Conservation (phyloP, 805 yeast genomes). For the Diddensiella transvaalensis region DNA sequence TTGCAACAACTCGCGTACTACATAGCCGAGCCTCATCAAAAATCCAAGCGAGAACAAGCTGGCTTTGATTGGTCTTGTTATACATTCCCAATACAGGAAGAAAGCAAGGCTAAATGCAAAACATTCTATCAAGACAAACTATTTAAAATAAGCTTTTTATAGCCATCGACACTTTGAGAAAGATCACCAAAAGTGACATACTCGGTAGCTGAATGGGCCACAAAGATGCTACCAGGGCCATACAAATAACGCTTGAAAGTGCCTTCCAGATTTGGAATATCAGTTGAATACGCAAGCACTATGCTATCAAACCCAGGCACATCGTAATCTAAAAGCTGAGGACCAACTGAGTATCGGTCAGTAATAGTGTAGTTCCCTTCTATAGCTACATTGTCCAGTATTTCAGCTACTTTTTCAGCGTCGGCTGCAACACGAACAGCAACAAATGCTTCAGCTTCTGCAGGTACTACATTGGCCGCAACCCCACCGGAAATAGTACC, state of each 20-base stretch:
- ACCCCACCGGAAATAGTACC: constrained; percentile 59
- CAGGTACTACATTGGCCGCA: constrained; percentile 65
- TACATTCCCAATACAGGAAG: too few species aligned
- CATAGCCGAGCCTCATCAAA: too few species aligned
- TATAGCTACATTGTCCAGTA: constrained; percentile 36
- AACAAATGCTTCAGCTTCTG: constrained; percentile 47
- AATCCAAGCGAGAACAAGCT: too few species aligned
- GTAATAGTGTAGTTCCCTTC: constrained; percentile 23
- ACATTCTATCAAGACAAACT: background rate
- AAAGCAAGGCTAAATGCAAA: too few species aligned
- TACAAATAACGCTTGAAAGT: constrained; percentile 48
- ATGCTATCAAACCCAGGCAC: constrained; percentile 62
- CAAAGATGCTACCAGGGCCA: constrained; percentile 64
- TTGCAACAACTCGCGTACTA: too few species aligned
- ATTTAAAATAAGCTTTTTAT: constrained; percentile 40
- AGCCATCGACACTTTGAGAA: constrained; percentile 49
- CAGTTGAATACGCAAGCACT: constrained; percentile 51
- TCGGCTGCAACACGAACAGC: constrained; percentile 54
- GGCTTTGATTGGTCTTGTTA: too few species aligned
- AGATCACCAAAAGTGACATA: constrained; percentile 47
- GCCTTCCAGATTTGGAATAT: constrained; percentile 45
- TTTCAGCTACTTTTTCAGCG: constrained; percentile 36
- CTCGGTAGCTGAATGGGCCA: constrained; percentile 60
- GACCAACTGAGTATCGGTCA: constrained; percentile 32
- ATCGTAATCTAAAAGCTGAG: constrained; percentile 50